These are phyloP conservation scores for Bipolaris oryzae DNA, from an alignment of 2,329 filamentous ascomycete species.

Conservation along the genomic window DNA sequence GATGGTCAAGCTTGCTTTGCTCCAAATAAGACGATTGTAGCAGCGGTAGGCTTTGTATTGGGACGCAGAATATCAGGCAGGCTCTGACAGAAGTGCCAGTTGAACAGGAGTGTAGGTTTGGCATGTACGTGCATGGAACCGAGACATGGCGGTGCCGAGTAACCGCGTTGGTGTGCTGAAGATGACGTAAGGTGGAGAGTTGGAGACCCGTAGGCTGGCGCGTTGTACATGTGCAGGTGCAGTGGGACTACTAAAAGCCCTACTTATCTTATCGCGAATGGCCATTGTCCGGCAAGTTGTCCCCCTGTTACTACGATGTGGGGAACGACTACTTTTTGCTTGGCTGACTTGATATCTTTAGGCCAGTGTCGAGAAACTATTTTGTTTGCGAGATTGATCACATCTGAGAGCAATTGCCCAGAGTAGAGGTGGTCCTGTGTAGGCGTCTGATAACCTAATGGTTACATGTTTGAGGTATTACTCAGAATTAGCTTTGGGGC, in stretches of 20 bases:
- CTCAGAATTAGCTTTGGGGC: no score
- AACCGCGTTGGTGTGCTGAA: conserved; percentile 8
- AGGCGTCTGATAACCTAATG: neutral
- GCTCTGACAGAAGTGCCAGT: neutral
- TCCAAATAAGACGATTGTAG: neutral
- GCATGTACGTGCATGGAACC: neutral
- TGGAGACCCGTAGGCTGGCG: conserved; percentile 7
- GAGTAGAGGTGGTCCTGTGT: neutral
- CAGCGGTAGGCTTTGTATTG: neutral
- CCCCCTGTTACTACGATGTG: neutral
- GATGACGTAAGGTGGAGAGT: conserved; percentile 18
- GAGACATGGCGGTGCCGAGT: conserved; percentile 17
- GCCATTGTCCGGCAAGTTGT: neutral
- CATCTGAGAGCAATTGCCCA: neutral
- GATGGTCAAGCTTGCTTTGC: neutral
- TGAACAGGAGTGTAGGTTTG: neutral
- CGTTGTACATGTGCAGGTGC: conserved; percentile 1
- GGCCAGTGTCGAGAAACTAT: neutral
- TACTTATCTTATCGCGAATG: conserved; percentile 9
- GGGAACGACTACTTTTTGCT: neutral
- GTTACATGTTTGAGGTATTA: no score
- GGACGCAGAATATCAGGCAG: neutral
- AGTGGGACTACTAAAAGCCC: neutral
- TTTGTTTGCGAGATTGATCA: neutral
- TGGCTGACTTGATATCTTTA: neutral